Base-by-base conservation (phyloP, 2,329 filamentous ascomycete genomes). In the Talaromyces sp. region DNA sequence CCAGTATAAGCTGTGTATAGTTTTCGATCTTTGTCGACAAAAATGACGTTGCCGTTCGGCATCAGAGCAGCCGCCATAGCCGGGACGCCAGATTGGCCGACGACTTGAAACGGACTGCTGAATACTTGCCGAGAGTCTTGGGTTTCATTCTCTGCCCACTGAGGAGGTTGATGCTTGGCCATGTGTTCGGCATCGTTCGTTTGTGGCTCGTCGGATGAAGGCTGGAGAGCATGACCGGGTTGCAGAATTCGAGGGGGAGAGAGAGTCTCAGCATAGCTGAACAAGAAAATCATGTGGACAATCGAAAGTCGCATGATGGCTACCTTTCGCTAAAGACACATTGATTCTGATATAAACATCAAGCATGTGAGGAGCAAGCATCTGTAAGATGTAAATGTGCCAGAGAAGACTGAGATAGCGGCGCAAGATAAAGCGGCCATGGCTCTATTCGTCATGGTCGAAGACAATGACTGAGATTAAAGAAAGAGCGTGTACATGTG, bases 21-120 rank as follows among this genome's bases (percentile, higher is more conserved):
- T 86, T 83, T 70, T 87, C 85, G 33, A 87, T 78, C 70, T 87
- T n/a, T 88, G 76, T 87, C 85, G 16, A 87, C 73, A 73, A 87
- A 87, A 40, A 84, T 77, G 11, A 86, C 84, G 58, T 79, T 77
- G 25, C 84, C 84, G 67, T 86, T 86, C 14, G 79, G 82, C 76
- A 86, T 77, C 23, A 87, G 77, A 67, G 79, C 83, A 65, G 84
- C 84, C 67, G 86, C 84, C 85, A 87, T 87, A 16, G 80, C 84
- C 44, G 85, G 84, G n/a, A 87, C 85, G 66, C 85, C 85, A 59
- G 83, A 83, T 63, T 80, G 74, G 18, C 84, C 84, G 61, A 83
- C 77, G 39, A 84, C 71, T 2, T 73, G 72, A 67, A 86, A 81
- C 39, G 72, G 73, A 35, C 81, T 82, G 9, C 5, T 25, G 7